These are phyloP conservation scores for Chaetomiaceae sp. DNA, from an alignment of 2,329 filamentous ascomycete species.

Conservation along the genomic window DNA sequence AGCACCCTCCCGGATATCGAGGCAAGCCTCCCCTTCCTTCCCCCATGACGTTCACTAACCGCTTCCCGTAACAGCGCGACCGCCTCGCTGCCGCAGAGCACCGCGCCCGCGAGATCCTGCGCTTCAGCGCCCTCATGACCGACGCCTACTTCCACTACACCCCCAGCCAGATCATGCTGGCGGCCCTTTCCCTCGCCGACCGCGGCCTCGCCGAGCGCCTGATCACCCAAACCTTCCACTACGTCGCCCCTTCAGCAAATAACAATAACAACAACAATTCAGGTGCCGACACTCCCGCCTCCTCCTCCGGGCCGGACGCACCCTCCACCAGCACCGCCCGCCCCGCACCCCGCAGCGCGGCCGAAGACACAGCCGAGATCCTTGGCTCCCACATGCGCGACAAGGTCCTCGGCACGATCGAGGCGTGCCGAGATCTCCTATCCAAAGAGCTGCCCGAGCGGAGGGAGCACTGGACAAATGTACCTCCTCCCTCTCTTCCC, in stretches of 20 bases:
- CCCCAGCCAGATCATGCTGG: slow-evolving; percentile 88
- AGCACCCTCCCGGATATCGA: slow-evolving; percentile 61
- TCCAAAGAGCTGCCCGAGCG: slow-evolving; percentile 54
- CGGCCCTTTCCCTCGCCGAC: slow-evolving; percentile 73
- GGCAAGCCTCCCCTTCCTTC: slow-evolving; percentile 29
- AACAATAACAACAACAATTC: slow-evolving; percentile 11
- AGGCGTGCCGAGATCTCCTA: slow-evolving; percentile 51
- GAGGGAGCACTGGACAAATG: slow-evolving; percentile 50
- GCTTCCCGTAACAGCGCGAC: slow-evolving; percentile 30
- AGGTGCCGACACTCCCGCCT: slow-evolving; percentile 24
- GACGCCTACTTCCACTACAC: slow-evolving; percentile 98
- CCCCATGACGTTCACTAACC: slow-evolving; percentile 1
- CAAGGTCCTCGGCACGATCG: slow-evolving; percentile 47
- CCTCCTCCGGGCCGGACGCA: neutral
- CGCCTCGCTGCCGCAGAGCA: slow-evolving; percentile 61
- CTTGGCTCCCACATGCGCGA: slow-evolving; percentile 35
- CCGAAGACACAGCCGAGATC: slow-evolving; percentile 27
- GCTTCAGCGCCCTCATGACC: slow-evolving; percentile 76
- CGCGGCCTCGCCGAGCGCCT: slow-evolving; percentile 52
- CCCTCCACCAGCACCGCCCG: slow-evolving; percentile 17
- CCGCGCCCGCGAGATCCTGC: slow-evolving; percentile 68
- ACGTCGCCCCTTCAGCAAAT: slow-evolving; percentile 18
- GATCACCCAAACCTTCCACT: slow-evolving; percentile 39
- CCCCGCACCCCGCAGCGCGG: slow-evolving; percentile 7
- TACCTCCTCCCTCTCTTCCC: slow-evolving; percentile 27